Evolutionary conservation across 2,329 filamentous ascomycete genomes (phyloP).

Genomic region (Colletotrichum sp.): DNA sequence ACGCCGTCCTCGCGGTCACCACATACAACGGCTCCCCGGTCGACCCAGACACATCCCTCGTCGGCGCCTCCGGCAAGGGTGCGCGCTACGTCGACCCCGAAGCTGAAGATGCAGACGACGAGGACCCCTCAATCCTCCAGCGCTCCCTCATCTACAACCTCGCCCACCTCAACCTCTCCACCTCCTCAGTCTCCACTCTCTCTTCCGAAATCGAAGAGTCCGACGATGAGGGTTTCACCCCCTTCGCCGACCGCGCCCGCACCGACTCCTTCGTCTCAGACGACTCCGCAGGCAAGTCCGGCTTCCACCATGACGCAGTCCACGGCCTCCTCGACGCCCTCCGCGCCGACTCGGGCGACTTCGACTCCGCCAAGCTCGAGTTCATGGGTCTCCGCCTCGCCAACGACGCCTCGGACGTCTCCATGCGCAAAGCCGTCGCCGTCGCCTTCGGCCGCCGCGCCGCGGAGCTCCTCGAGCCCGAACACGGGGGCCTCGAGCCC

Average conservation of each 20-base stretch:
- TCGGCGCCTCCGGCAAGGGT: slow-evolving; percentile 58
- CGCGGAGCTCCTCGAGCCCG: slow-evolving; percentile 66
- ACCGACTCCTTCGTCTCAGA: slow-evolving; percentile 77
- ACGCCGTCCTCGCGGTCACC: slow-evolving; percentile 39
- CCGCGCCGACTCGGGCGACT: slow-evolving; percentile 75
- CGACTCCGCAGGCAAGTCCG: slow-evolving; percentile 63
- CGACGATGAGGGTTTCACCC: slow-evolving; percentile 63
- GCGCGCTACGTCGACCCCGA: slow-evolving; percentile 51
- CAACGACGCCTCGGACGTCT: slow-evolving; percentile 86
- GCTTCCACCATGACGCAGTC: slow-evolving; percentile 89
- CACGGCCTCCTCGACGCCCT: slow-evolving; percentile 87
- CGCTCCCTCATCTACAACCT: slow-evolving; percentile 61
- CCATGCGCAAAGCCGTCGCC: slow-evolving; percentile 86
- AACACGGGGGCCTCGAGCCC: slow-evolving; percentile 60
- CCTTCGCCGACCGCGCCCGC: slow-evolving; percentile 61
- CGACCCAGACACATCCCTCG: slow-evolving; percentile 46
- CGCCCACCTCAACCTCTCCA: slow-evolving; percentile 57
- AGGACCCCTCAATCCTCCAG: slow-evolving; percentile 57
- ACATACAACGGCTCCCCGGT: slow-evolving; percentile 40
- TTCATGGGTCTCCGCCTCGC: slow-evolving; percentile 92
- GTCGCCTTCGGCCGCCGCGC: slow-evolving; percentile 85
- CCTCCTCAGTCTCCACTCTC: slow-evolving; percentile 61
- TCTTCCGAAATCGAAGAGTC: slow-evolving; percentile 72
- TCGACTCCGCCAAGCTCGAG: slow-evolving; percentile 84
- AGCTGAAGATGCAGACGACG: slow-evolving; percentile 54